Base-by-base conservation (phyloP, 352 stramenopile species). In the Aphanomyces astaci region DNA sequence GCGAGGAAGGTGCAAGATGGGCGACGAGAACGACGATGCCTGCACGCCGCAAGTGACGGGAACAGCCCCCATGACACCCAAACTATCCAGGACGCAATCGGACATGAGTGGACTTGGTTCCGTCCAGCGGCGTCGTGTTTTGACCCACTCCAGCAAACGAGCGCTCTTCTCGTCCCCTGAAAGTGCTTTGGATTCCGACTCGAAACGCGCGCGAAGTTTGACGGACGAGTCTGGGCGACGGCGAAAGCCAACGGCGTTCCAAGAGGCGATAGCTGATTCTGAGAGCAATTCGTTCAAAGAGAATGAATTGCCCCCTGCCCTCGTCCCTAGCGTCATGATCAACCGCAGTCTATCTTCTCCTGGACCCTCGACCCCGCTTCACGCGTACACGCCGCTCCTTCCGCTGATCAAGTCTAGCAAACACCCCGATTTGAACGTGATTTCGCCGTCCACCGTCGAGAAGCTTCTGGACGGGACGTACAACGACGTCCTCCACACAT, bases 351-450 rank as follows among this genome's bases (percentile, higher is more conserved):
- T 39, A 10, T 59, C 51, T 19, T 59, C 22, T 4, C 51, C 51
- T 36, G 51, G 51, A 39, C 51, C 51, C 5, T 24, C 33, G 51
- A 10, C 51, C 4, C 10, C 43, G 0, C 27, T 62, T 27, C n/a
- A 13, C 9, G 7, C 30, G 10, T 63, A 70, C 51, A 46, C 71
- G 53, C 72, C 76, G 1, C 59, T 78, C 45, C 43, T 89, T n/a
- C 81, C 81, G 17, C 84, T 78, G 3, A 64, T 87, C n/a, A 74
- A 73, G 13, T 89, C 78, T 1, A 77, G 52, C 48, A 74, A 73
- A 5, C 80, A 87, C 70, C 80, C 78, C 0, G 80, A 88, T 48
- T 69, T 88, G 30, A 85, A 87, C 48, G 78, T 88, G 10, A 84
- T 88, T 24, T 76, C 78, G 0, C 77, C 80, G 4, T 52, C 76